Base-by-base conservation (phyloP, 148 eudicot genomes). In the Rhododendron ferrugineum region DNA sequence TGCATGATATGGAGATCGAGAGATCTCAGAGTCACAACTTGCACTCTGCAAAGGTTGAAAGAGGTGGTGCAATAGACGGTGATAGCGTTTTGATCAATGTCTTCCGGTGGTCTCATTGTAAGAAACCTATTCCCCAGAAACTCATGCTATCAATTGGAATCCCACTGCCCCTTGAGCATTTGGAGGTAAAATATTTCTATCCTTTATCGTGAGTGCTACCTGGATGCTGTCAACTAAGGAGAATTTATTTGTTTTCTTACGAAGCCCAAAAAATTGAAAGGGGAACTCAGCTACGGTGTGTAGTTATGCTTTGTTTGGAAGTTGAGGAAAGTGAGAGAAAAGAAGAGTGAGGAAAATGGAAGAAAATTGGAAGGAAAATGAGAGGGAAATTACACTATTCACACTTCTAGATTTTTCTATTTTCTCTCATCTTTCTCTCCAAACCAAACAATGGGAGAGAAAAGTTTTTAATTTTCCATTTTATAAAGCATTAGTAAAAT, bases 81-180 rank as follows among this genome's bases (percentile, higher is more conserved):
- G 96, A 95, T 74, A 88, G 23, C 58, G 83, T 82, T 84, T 81
- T 92, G 76, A 88, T 92, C 40, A 98, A 97, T 89, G 89, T 92
- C 84, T 97, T 94, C 89, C 90, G 99, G 81, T 95, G 94, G 95
- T 97, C 99, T 30, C 89, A 89, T 40, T 97, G 99, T 89, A 97
- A 95, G 94, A 91, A 90, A 87, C 91, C 92, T 56, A 94, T 95
- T 80, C 96, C 98, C 34, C 98, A 95, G 85, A 92, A 91, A 75
- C 81, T 88, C 50, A 94, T 95, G 95, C 90, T 85, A 49, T 88
- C 94, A 46, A 84, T 92, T 80, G 99, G 99, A 74, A 92, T 97
- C 32, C 99, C 99, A 6, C 89, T 95, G 82, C 98, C 99, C 75
- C 85, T 87, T 78, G 99, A 97, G 77, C 93, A 93, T 89, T 80